Conservation (phyloP, 495 filamentous ascomycete species). For the Penicillium pancosmium region DNA sequence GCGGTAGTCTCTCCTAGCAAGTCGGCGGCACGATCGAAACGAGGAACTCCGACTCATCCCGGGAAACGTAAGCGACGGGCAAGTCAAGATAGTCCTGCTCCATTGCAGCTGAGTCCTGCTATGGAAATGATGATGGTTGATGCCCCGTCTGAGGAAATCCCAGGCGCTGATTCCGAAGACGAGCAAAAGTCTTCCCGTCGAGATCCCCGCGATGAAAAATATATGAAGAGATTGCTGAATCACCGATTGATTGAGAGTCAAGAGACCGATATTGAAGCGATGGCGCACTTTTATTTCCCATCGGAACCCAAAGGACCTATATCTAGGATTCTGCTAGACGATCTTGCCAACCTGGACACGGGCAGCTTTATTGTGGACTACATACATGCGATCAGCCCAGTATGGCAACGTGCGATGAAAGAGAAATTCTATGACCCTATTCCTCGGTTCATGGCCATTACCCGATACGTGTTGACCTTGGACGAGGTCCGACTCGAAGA, state of each 20-base stretch:
- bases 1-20: slow-evolving; percentile 60
- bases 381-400: slow-evolving; percentile 50
- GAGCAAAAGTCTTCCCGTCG: slow-evolving; percentile 9
- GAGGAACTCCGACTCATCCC: slow-evolving; percentile 59
- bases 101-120: slow-evolving; percentile 53
- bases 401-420: slow-evolving; percentile 66
- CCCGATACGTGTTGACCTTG: slow-evolving; percentile 55
- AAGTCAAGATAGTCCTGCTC: slow-evolving; percentile 56
- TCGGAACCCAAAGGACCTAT: slow-evolving; percentile 55
- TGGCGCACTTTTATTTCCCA: slow-evolving; percentile 55
- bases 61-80: slow-evolving; percentile 65
- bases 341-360: slow-evolving; percentile 43
- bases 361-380: slow-evolving; percentile 56
- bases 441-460: slow-evolving; percentile 58
- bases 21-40: slow-evolving; percentile 50
- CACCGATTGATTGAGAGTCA: slow-evolving; percentile 51
- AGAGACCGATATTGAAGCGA: slow-evolving; percentile 57
- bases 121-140: slow-evolving; percentile 32
- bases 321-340: slow-evolving; percentile 61
- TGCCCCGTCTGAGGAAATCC: slow-evolving; percentile 18
- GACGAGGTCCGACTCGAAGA: slow-evolving; percentile 48
- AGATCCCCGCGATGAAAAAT: slow-evolving; percentile 28
- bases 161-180: slow-evolving; percentile 23
- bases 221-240: slow-evolving; percentile 61
- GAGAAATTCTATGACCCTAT: slow-evolving; percentile 63